These are phyloP conservation scores for Entomortierella lignicola DNA, from an alignment of 192 early-diverging fungal genomes.

Conservation along the genomic window DNA sequence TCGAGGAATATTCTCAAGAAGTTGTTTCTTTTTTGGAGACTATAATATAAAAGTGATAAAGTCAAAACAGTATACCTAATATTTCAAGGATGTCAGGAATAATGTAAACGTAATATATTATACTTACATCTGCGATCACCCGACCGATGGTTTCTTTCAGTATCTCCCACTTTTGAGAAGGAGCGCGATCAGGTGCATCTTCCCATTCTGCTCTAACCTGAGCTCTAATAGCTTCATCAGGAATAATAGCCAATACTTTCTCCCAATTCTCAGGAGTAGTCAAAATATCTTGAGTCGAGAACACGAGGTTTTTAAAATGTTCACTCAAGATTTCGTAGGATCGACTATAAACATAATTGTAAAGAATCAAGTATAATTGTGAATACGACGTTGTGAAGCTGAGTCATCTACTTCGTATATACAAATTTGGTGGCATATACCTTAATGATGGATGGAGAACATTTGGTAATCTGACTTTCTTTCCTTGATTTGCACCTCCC, in stretches of 20 bases:
- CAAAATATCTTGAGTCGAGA: constrained; percentile 82
- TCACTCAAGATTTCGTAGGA: constrained; percentile 72
- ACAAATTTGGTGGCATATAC: constrained; percentile 50
- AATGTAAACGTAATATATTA: too few species aligned
- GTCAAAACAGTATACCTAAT: too few species aligned
- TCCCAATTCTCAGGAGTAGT: constrained; percentile 70
- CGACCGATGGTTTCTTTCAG: constrained; percentile 38
- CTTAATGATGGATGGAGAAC: constrained; percentile 77
- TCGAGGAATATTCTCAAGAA: constrained; percentile 56
- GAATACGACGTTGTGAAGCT: background rate
- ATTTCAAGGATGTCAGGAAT: too few species aligned
- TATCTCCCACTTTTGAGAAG: constrained; percentile 60
- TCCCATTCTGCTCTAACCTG: constrained; percentile 58
- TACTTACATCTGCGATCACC: constrained; percentile 11
- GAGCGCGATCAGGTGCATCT: constrained; percentile 17
- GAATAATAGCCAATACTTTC: constrained; percentile 81
- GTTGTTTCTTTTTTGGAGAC: constrained; percentile 52
- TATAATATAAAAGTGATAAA: background rate
- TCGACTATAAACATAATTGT: constrained; percentile 54
- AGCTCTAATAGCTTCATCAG: constrained; percentile 70
- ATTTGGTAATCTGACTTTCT: constrained; percentile 78
- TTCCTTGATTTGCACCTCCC: constrained; percentile 78
- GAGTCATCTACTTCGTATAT: too few species aligned
- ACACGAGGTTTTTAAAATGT: constrained; percentile 79
- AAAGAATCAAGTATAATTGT: background rate